Conservation (phyloP, 345 rosid species). For the Rhodamnia argentea region DNA sequence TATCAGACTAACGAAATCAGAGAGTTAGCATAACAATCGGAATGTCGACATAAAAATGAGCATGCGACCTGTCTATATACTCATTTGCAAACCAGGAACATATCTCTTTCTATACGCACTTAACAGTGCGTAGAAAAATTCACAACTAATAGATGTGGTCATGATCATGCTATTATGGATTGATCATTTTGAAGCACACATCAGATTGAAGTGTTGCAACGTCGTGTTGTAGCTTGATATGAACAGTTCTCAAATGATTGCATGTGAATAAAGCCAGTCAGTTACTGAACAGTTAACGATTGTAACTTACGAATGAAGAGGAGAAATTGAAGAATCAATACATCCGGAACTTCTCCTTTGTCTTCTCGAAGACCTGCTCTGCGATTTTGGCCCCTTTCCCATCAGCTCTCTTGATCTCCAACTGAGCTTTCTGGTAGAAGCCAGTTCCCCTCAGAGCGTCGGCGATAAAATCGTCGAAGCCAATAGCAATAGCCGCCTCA, state of each 20-base stretch:
- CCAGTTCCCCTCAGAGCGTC: conserved; percentile 59
- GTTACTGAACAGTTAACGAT: not conserved
- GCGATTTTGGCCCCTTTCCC: conserved; percentile 70
- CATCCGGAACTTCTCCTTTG: conserved; percentile 66
- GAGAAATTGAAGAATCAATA: conserved; percentile 24
- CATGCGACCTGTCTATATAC: not conserved
- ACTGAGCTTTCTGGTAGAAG: conserved; percentile 43
- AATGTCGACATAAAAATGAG: not conserved
- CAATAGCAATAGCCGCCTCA: conserved; percentile 66
- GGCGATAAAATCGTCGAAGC: conserved; percentile 71
- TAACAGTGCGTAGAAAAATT: not conserved
- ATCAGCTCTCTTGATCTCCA: conserved; percentile 75
- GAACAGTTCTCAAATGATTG: not conserved
- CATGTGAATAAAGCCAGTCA: not conserved
- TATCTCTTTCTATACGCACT: not conserved
- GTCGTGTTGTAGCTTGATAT: not conserved
- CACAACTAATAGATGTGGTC: not conserved
- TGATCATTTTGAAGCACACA: not conserved
- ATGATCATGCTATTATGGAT: not conserved
- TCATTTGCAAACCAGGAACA: not conserved
- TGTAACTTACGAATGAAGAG: not conserved
- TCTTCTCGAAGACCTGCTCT: conserved; percentile 85
- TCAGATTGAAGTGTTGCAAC: not conserved
- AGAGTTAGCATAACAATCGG: not conserved
- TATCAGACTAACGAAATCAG: not conserved